Base-by-base conservation (phyloP, 1,284 basidiomycete species). In the Lentinus polychrous region DNA sequence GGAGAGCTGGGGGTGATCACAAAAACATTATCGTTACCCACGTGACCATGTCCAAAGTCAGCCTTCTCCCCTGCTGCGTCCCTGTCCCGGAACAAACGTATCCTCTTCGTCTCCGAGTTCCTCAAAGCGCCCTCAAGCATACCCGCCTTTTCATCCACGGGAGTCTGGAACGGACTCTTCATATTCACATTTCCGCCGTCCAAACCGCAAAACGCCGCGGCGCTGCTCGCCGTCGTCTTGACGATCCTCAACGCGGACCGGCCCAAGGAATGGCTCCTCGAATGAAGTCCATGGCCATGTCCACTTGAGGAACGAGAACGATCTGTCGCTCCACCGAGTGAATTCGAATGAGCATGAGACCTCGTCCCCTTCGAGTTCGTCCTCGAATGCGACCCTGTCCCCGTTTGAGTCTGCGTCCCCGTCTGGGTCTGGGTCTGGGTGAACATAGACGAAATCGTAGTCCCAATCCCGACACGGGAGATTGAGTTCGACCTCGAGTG, bases 201-300 rank as follows among this genome's bases (percentile, higher is more conserved):
- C 11, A 61, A 52, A 0, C 63, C 63, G 42, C 68, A 69, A 33
- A 69, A 52, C 5, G 58, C 65, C 12, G 65, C 62, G 11, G 76
- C 79, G 48, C 72, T 71, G 2, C 50, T 51, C 44, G 61, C 63
- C 4, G 60, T 62, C 2, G 53, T 54, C 17, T 58, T 59, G 43
- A 62, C 63, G 38, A 63, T 52, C 56, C 74, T 74, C 11, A 81
- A 57, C 15, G 79, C 79, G 0, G 74, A 68, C 57, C 76, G 77
- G n/a, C 78, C 68, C 70, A 77, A 74, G 2, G 82, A 84, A 40
- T 76, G 79, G 42, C 70, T 73, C 32, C 80, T 69, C n/a, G 74
- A 73, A 59, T 83, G 79, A 24, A 57, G 27, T 57, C 58, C 50
- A 51, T 55, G 6, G 69, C 65, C 0, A 66, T 56, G 45, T 61